phyloP scores from a whole-genome alignment of 768 basidiomycete genomes.

The Lanmaoa rubissima region DNA sequence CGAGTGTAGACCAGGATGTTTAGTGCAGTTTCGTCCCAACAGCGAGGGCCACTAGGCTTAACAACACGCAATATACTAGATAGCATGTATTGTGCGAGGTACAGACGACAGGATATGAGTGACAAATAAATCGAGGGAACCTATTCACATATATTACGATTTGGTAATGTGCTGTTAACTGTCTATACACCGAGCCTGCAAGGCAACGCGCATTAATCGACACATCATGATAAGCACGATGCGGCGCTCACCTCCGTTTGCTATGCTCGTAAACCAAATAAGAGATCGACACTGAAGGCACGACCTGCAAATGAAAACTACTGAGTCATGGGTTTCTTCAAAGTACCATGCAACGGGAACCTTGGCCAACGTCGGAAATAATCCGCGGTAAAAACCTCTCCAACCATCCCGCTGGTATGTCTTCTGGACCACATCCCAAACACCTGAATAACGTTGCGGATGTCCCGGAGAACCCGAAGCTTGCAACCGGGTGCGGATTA shows the following conservation, averaged over 20 bases:
- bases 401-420: slow-evolving; percentile 87
- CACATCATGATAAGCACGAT: not conserved
- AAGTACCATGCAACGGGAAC: slow-evolving; percentile 34
- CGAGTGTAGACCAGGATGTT: not conserved
- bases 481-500: slow-evolving; percentile 92
- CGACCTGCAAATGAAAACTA: slow-evolving; percentile 53
- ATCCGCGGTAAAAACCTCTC: slow-evolving; percentile 91
- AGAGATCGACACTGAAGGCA: slow-evolving; percentile 95
- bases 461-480: slow-evolving; percentile 96
- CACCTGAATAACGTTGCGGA: slow-evolving; percentile 87
- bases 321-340: slow-evolving; percentile 1
- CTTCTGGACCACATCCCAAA: slow-evolving; percentile 76
- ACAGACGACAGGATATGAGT: slow-evolving; percentile 27
- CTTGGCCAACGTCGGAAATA: slow-evolving; percentile 92
- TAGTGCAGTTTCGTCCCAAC: not conserved
- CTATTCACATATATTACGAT: slow-evolving; percentile 25
- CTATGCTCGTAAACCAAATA: slow-evolving; percentile 92
- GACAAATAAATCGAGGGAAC: slow-evolving; percentile 24
- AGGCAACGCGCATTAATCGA: slow-evolving; percentile 3
- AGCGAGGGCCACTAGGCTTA: not conserved
- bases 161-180: slow-evolving; percentile 6
- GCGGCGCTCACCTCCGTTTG: slow-evolving; percentile 63
- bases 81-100: slow-evolving; percentile 25
- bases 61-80: slow-evolving; percentile 9
- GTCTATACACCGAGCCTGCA: slow-evolving; percentile 61